Evolutionary conservation across 192 early-diverging fungal genomes (phyloP), one percentile per base, ranked within the genome.

Genomic region (Diversispora eburnea): DNA sequence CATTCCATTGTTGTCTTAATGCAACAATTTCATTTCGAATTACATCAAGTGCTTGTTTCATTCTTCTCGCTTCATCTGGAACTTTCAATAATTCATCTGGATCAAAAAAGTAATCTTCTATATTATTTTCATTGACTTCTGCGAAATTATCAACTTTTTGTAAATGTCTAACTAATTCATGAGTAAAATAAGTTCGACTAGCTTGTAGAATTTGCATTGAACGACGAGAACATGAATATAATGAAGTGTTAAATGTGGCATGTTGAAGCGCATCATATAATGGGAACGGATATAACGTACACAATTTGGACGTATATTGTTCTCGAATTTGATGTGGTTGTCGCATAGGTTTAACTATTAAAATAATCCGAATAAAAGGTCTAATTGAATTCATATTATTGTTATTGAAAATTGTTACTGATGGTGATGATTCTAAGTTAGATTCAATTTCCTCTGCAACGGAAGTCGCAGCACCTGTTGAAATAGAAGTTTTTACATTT

Each of bases 191-290:
- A 9, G 47, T 8, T 25, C 47, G 45, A 54, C 47, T 52, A 13
- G 61, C 72, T 73, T 73, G 72, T 20, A 73, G 47, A 48, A 73
- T 73, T 64, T 73, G 72, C 72, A 73, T 73, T 20, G 72, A n/a
- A 19, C 72, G 72, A 54, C 72, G 72, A 64, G 72, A 73, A 63
- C 48, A 54, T 42, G 72, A 60, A 41, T 73, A 73, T 45, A 73
- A 60, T 10, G 52, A 73, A 52, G 72, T 42, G 39, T 73, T 73
- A 64, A 73, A 73, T 3, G 72, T 73, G 17, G 72, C 72, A 41
- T 73, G 72, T 64, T 73, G 72, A 41, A 73, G 46, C 0, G 72
- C 72, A 45, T 73, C 72, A 43, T 57, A 73, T 62, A 73, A 55
- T 19, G 54, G 15, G 55, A 73, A 73, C 42, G 72, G 72, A 60